Base-by-base conservation (phyloP, 352 stramenopile species). In the Globisporangium solare region DNA sequence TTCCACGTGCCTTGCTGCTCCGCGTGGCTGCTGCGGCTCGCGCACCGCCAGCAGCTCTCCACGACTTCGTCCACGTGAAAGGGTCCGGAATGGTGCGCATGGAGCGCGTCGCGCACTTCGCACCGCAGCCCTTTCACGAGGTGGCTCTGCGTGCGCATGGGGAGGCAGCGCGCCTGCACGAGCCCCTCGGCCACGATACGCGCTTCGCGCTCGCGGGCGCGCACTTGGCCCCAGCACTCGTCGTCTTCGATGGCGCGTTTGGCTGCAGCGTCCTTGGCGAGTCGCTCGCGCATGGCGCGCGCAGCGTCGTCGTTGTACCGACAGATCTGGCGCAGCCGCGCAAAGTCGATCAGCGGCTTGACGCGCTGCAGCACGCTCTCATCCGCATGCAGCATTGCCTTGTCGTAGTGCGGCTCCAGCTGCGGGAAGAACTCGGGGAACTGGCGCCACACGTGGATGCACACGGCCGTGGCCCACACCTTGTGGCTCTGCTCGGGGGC, bases 391-490 rank as follows among this genome's bases (percentile, higher is more conserved):
- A 88, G 65, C 68, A 83, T 74, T 3, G 77, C 80, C 41, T 75
- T 78, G 10, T 74, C 58, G 41, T 90, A 88, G 20, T 76, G 55
- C 27, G 61, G 61, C 51, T 87, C 66, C 15, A 90, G 68, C 45
- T 75, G 59, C n/a, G 66, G 52, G 54, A 88, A 90, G 40, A 64
- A 77, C 64, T 84, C 80, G 39, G 80, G 80, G 21, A 61, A 76
- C 53, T 90, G 80, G 0, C 77, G 66, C 58, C 69, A 84, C 6
- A 89, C 62, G 14, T 59, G 74, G 35, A 88, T 54, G 6, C 65
- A 78, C n/a, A 89, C 58, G 15, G 75, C 67, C 0, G 77, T 88
- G 4, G 77, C 75, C 80, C 80, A 90, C 5, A 79, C 56, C 35
- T 81, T 87, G 15, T 63, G 71, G 24, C 87, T 84, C 1, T 74